Evolutionary conservation across 2,329 filamentous ascomycete genomes (phyloP), one percentile per base, ranked within the genome.

Genomic region (Salinomyces thailandicus): DNA sequence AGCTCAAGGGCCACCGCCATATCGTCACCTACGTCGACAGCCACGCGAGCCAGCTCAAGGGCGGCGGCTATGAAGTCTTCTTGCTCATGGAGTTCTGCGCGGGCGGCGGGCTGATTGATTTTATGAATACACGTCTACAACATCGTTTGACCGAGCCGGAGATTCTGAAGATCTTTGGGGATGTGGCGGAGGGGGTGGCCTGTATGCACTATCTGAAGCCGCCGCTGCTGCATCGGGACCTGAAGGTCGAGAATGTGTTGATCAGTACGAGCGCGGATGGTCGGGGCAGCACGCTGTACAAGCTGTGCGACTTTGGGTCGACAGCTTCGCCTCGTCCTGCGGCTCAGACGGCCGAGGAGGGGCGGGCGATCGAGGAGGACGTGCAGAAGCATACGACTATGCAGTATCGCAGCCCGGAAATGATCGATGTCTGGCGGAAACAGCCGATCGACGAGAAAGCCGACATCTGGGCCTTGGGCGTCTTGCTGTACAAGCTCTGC

Each of bases 131-230:
- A 22, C 77, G 91, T 36, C 67, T 98, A 53, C 91, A 98, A 64
- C 87, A 98, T 60, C 82, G 91, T 34, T 71, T 98, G 61, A 98
- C 89, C 22, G 91, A 98, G 66, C 89, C 91, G 33, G 91, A 98
- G 68, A 94, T 98, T 50, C 68, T 98, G 52, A 82, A 87, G 67
- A 96, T 98, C 62, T 96, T 98, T 64, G 81, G 81, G 35, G 91
- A 98, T 59, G 85, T 95, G 37, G 83, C 87, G 32, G 89, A 96
- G 64, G 91, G 91, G 24, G 86, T 98, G 30, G 91, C 91, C 18
- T 94, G 86, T 60, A 98, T 98, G 91, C 91, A 98, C 64, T 98
- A 98, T 62, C 77, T 98, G 33, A 93, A 93, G 63, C 91, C 91
- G 4, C 79, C 91, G 33, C 66, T 98, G 37, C 71, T 98, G 40